phyloP scores from a whole-genome alignment of 371 early-diverging fungal species.

The Circinella minor region DNA sequence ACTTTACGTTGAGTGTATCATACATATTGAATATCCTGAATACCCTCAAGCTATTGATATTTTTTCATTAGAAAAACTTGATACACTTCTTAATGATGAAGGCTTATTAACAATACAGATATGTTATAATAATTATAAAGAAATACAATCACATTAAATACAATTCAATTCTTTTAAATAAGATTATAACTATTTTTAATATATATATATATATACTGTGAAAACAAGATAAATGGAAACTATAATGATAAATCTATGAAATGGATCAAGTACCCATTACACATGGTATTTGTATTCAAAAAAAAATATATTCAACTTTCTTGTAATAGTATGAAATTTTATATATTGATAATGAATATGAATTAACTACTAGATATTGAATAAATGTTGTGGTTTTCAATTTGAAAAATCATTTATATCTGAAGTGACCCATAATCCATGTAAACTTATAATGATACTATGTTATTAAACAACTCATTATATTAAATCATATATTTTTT shows the following conservation, averaged over 20 bases:
- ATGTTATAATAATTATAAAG: neutral
- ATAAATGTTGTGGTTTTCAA: constrained; percentile 1
- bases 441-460: too few relatives aligned
- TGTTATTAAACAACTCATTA: neutral
- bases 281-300: neutral
- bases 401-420: neutral
- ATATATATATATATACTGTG: neutral
- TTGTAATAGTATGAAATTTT: neutral
- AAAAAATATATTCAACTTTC: neutral
- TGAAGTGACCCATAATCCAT: neutral
- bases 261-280: constrained; percentile 2
- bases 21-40: constrained; percentile 3
- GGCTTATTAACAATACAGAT: constrained; percentile 6
- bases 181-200: neutral
- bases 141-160: too few relatives aligned
- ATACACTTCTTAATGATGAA: constrained; percentile 7
- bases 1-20: constrained; percentile 5
- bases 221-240: constrained; percentile 2
- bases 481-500: neutral
- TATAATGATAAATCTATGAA: neutral
- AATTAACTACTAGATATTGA: neutral
- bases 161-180: neutral
- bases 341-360: neutral
- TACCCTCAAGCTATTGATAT: neutral
- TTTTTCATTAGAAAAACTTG: constrained; percentile 12